These are phyloP conservation scores for Phytopythium boreale DNA, from an alignment of 352 stramenopile species.

Conservation along the genomic window DNA sequence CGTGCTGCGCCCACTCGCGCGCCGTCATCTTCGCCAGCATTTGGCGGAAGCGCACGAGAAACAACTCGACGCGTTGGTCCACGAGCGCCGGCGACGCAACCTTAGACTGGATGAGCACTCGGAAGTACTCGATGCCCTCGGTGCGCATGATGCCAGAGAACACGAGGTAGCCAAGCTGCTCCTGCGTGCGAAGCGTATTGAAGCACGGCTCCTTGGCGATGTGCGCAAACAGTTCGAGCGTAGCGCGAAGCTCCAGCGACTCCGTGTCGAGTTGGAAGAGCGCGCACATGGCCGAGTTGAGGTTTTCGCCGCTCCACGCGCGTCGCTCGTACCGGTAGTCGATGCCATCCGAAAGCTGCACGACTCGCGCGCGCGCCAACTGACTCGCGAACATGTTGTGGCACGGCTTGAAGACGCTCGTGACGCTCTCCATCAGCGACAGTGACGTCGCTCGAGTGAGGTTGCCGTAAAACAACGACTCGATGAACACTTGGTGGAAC, in stretches of 20 bases:
- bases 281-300: constrained; percentile 74
- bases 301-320: constrained; percentile 68
- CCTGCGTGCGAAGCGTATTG: constrained; percentile 91
- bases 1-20: constrained; percentile 43
- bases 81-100: constrained; percentile 59
- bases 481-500: constrained; percentile 72
- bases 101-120: constrained; percentile 81
- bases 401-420: constrained; percentile 24
- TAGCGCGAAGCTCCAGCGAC: constrained; percentile 35
- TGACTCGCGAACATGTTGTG: constrained; percentile 40
- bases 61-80: constrained; percentile 71
- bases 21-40: constrained; percentile 29
- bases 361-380: constrained; percentile 40
- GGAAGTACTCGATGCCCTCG: constrained; percentile 62
- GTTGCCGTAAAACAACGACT: constrained; percentile 77
- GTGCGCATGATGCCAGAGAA: constrained; percentile 49
- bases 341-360: constrained; percentile 41
- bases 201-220: constrained; percentile 90
- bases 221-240: constrained; percentile 81
- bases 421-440: constrained; percentile 42
- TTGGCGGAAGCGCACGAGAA: constrained; percentile 49
- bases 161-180: constrained; percentile 91
- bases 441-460: constrained; percentile 23
- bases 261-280: constrained; percentile 69
- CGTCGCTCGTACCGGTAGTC: constrained; percentile 56